These are phyloP conservation scores for Aureobasidium sp. DNA, from an alignment of 2,329 filamentous ascomycete genomes.

Conservation along the genomic window DNA sequence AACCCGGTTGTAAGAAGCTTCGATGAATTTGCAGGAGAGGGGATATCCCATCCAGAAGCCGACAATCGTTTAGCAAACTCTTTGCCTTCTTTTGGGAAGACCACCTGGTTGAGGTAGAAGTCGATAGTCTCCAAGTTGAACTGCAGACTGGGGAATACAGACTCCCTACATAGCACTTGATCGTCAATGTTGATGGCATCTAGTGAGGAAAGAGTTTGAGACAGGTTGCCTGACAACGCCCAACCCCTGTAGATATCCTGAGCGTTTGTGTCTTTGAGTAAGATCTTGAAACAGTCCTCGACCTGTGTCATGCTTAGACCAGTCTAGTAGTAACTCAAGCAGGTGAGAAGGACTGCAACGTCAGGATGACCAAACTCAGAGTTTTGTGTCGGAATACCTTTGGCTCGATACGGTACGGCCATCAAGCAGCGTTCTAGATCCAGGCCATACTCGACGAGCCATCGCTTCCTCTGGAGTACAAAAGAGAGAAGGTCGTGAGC, in stretches of 20 bases:
- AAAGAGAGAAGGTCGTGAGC: slow-evolving; percentile 54
- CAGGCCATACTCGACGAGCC: slow-evolving; percentile 56
- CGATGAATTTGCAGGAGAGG: slow-evolving; percentile 42
- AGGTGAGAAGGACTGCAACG: slow-evolving; percentile 58
- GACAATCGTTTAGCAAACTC: slow-evolving; percentile 59
- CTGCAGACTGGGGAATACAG: slow-evolving; percentile 37
- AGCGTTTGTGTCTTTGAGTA: slow-evolving; percentile 22
- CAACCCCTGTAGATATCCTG: slow-evolving; percentile 24
- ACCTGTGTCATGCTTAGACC: slow-evolving; percentile 48
- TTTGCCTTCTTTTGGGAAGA: slow-evolving; percentile 59
- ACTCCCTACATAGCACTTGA: slow-evolving; percentile 17
- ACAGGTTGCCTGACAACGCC: slow-evolving; percentile 19
- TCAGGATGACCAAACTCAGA: slow-evolving; percentile 65
- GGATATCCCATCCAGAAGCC: slow-evolving; percentile 62
- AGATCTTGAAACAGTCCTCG: slow-evolving; percentile 18
- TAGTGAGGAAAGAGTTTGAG: slow-evolving; percentile 19
- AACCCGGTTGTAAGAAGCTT: slow-evolving; percentile 55
- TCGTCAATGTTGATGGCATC: slow-evolving; percentile 25
- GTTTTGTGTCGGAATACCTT: slow-evolving; percentile 55
- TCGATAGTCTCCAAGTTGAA: slow-evolving; percentile 52
- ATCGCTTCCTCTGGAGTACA: slow-evolving; percentile 55
- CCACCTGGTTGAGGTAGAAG: slow-evolving; percentile 59
- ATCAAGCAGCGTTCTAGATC: slow-evolving; percentile 47
- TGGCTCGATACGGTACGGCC: slow-evolving; percentile 61
- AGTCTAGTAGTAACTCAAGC: slow-evolving; percentile 59